These are phyloP conservation scores for Sphaceloma murrayae DNA, from an alignment of 2,329 filamentous ascomycete species.

Conservation along the genomic window DNA sequence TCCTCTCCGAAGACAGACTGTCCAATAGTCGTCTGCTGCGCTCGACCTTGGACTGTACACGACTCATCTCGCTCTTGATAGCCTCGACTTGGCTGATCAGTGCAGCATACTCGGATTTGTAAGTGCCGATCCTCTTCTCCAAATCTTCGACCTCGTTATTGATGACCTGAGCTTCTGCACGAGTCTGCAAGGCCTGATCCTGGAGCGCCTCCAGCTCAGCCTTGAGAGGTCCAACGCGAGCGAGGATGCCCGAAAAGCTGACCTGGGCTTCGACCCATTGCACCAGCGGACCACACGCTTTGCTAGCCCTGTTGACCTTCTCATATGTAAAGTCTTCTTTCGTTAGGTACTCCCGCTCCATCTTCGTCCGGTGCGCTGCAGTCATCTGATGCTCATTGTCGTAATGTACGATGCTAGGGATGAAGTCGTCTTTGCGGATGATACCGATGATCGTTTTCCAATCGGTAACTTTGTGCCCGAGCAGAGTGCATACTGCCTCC, in stretches of 20 bases:
- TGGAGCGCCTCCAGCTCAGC: constrained; percentile 83
- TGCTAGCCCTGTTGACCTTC: constrained; percentile 89
- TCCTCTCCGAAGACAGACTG: constrained; percentile 86
- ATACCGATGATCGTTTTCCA: constrained; percentile 90
- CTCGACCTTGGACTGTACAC: constrained; percentile 96
- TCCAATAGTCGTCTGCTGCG: constrained; percentile 89
- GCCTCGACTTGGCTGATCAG: constrained; percentile 95
- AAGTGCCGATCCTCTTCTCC: constrained; percentile 83
- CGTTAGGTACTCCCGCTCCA: constrained; percentile 84
- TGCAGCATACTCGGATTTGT: constrained; percentile 92
- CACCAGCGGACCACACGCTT: constrained; percentile 90
- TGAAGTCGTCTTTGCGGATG: constrained; percentile 89
- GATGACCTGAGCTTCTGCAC: constrained; percentile 84
- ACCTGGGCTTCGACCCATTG: constrained; percentile 97
- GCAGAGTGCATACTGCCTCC: constrained; percentile 89
- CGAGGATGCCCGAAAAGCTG: constrained; percentile 93
- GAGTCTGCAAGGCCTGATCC: constrained; percentile 80
- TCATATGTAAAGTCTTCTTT: constrained; percentile 96
- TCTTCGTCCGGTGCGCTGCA: constrained; percentile 65
- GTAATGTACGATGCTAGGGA: constrained; percentile 93
- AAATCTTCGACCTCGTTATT: constrained; percentile 76
- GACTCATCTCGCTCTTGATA: constrained; percentile 93
- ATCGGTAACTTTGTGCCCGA: constrained; percentile 79
- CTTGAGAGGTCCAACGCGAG: constrained; percentile 83
- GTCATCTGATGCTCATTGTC: constrained; percentile 97